Evolutionary conservation across 1,139 yeast species (phyloP), one percentile per base, ranked within the genome.

Genomic region (Nakaseomyces kungkrabaensis): DNA sequence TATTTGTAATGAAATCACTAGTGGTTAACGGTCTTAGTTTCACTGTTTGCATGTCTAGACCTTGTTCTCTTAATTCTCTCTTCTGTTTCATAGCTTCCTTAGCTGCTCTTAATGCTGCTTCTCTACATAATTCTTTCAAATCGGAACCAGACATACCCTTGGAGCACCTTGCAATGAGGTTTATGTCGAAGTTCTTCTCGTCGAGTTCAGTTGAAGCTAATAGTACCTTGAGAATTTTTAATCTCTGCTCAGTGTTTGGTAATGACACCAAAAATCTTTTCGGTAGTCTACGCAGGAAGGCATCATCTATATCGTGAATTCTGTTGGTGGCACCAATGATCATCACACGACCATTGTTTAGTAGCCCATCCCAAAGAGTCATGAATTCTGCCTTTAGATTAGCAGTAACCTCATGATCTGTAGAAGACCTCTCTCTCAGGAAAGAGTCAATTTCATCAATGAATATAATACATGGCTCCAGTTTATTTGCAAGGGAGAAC

Each of bases 391-490:
- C 96, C 68, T 92, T 92, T 54, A 92, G 73, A 78, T 85, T 83
- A 1, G 97, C 88, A 45, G 96, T 89, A n/a, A 88, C 92, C 68
- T 92, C 98, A 68, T 92, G 97, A 68, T 92, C 98, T 50, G 75
- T 75, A 1, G 89, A 78, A 33, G 85, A 78, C 54, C 98, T 76
- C 63, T 89, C 96, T 57, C 97, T 77, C 59, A 92, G 72, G 63
- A 92, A 90, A 9, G 97, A 87, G 69, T 92, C 98, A 54, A 92
- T 92, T 68, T 92, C 98, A 70, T 92, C 98, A 56, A 92, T 89
- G 66, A 92, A 92, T 48, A 92, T 82, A 57, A 92, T 92, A 67
- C 97, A 88, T 1, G 98, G 98, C 66, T 89, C 92, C 45, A 92
- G 75, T 65, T 92, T 92, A 54, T 79, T 77, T 4, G 97, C 98